Evolutionary conservation across 192 early-diverging fungal genomes (phyloP).

Genomic region (Funneliformis geosporum): DNA sequence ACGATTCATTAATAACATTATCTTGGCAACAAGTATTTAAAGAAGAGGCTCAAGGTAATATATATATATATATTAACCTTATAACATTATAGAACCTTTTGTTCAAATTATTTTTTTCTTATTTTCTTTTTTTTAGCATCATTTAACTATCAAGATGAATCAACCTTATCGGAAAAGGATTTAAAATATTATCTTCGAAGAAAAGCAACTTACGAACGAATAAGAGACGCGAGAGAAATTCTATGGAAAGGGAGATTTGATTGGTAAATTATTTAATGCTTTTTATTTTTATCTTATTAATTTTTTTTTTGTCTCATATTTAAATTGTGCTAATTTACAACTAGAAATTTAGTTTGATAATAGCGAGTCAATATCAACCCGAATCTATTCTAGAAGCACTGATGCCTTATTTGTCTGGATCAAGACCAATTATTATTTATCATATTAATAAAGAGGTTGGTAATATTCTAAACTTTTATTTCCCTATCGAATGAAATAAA

Average conservation of each 20-base stretch:
- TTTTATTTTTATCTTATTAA: neutral
- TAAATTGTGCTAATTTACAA: neutral
- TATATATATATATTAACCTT: neutral
- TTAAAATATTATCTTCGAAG: slow-evolving; percentile 55
- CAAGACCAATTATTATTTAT: slow-evolving; percentile 85
- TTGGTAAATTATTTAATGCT: slow-evolving; percentile 39
- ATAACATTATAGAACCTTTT: neutral
- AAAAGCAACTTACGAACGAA: slow-evolving; percentile 48
- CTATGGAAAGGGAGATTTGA: slow-evolving; percentile 69
- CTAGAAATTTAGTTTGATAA: slow-evolving; percentile 57
- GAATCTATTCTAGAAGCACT: slow-evolving; percentile 74
- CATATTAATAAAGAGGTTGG: slow-evolving; percentile 61
- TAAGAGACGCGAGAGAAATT: slow-evolving; percentile 52
- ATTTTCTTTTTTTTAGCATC: slow-evolving; percentile 36
- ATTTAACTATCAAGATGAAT: slow-evolving; percentile 57
- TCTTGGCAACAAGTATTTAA: slow-evolving; percentile 72
- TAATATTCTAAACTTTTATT: neutral
- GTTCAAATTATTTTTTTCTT: too few species aligned
- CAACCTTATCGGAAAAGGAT: slow-evolving; percentile 53
- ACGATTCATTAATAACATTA: slow-evolving; percentile 60
- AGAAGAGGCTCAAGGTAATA: slow-evolving; percentile 56
- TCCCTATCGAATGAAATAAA: neutral
- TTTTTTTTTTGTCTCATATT: neutral
- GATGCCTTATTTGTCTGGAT: slow-evolving; percentile 74
- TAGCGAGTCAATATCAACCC: slow-evolving; percentile 78